These are phyloP conservation scores for Umbelopsis ramanniana DNA, from an alignment of 192 early-diverging fungal genomes.

Conservation along the genomic window DNA sequence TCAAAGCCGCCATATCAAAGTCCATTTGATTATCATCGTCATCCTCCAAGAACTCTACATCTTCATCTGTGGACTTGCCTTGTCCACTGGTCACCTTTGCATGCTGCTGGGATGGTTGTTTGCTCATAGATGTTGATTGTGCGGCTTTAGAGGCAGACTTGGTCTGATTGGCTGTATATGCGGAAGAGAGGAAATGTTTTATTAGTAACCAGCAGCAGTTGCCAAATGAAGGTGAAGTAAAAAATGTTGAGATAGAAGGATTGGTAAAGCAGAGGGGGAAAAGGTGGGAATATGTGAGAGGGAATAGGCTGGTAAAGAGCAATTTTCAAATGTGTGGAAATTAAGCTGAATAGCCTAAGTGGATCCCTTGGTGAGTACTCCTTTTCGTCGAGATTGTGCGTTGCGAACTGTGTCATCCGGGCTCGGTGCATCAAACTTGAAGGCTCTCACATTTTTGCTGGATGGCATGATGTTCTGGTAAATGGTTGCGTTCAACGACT, in stretches of 20 bases:
- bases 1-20: conserved; percentile 34
- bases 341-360: neutral
- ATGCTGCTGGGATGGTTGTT: neutral
- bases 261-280: neutral
- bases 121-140: conserved; percentile 17
- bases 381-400: conserved; percentile 55
- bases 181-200: conserved; percentile 15
- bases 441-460: conserved; percentile 33
- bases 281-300: neutral
- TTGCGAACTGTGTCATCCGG: conserved; percentile 79
- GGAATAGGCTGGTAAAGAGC: neutral
- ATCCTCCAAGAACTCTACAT: conserved; percentile 30
- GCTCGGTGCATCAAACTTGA: conserved; percentile 79
- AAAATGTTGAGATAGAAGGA: neutral
- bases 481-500: neutral
- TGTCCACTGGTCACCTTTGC: neutral
- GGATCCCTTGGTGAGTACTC: conserved; percentile 1
- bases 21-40: conserved; percentile 24
- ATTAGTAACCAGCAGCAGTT: conserved; percentile 8
- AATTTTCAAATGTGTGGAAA: neutral
- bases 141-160: neutral
- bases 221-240: neutral
- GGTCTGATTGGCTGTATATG: conserved; percentile 9
- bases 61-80: conserved; percentile 16
- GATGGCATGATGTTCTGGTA: conserved; percentile 1